These are phyloP conservation scores for Oehlia diaphana DNA, from an alignment of 192 early-diverging fungal genomes.

Conservation along the genomic window DNA sequence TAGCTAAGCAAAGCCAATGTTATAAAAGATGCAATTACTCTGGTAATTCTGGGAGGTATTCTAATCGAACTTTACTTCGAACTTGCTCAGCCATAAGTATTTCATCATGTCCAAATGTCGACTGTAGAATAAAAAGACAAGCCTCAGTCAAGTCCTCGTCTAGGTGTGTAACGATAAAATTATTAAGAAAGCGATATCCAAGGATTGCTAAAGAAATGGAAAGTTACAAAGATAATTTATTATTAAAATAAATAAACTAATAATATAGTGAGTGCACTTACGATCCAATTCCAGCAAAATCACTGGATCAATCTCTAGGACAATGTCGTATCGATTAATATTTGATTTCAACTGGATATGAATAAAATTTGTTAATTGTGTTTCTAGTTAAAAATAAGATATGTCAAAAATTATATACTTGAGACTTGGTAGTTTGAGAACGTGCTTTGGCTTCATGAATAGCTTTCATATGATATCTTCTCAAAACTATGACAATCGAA, in stretches of 20 bases:
- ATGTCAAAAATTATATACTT: background rate
- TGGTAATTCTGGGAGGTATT: slow-evolving; percentile 10
- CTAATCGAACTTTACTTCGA: slow-evolving; percentile 23
- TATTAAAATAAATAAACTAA: background rate
- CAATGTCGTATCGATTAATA: slow-evolving; percentile 14
- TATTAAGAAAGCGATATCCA: background rate
- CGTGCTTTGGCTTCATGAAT: slow-evolving; percentile 11
- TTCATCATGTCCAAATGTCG: slow-evolving; percentile 24
- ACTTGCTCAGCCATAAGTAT: slow-evolving; percentile 35
- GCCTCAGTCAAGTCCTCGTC: background rate
- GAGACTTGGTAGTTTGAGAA: background rate
- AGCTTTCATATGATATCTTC: slow-evolving; percentile 21
- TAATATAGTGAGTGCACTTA: background rate
- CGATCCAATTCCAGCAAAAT: slow-evolving; percentile 7
- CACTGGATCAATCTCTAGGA: background rate
- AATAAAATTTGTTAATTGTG: background rate
- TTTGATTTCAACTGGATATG: background rate
- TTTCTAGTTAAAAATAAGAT: background rate
- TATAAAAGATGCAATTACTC: background rate
- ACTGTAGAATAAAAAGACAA: slow-evolving; percentile 27
- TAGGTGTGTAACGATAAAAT: background rate
- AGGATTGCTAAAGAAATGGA: background rate
- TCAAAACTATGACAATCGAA: slow-evolving; percentile 1
- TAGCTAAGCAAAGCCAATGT: background rate
- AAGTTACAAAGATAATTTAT: background rate